Conservation (phyloP, 352 stramenopile species). For the Phytophthora rubi region DNA sequence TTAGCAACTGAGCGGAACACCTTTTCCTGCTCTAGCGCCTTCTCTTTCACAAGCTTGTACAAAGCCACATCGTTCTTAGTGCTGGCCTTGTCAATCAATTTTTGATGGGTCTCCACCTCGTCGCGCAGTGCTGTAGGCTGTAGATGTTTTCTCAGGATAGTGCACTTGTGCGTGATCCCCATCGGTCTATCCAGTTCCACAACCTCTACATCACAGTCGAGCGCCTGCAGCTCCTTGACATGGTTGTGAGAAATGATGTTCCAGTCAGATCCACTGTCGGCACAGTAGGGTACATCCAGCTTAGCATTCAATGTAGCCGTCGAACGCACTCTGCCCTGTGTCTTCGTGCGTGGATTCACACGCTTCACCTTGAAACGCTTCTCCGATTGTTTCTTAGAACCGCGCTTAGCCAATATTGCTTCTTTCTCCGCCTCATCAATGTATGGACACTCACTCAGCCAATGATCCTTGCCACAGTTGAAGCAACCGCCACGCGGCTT, state of each 20-base stretch:
- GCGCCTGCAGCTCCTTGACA: no score
- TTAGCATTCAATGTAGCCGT: neutral
- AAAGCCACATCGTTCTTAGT: slow-evolving; percentile 6
- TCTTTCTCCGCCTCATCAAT: slow-evolving; percentile 16
- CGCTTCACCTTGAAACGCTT: neutral
- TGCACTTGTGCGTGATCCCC: neutral
- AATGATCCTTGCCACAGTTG: slow-evolving; percentile 22
- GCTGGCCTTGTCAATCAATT: neutral
- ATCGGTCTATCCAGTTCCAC: no score
- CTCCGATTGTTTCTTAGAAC: neutral
- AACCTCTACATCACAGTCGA: no score
- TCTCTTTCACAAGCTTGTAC: slow-evolving; percentile 23
- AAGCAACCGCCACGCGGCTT: slow-evolving; percentile 18
- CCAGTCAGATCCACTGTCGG: no score
- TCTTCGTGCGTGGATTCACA: neutral
- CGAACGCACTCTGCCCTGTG: no score
- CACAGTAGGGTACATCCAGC: no score
- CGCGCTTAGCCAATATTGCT: neutral
- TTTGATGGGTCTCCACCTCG: neutral
- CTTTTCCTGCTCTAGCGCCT: slow-evolving; percentile 33
- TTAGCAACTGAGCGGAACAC: neutral
- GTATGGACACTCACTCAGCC: slow-evolving; percentile 19
- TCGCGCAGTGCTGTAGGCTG: neutral
- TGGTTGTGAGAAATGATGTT: no score
- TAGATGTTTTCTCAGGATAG: neutral